phyloP scores from a whole-genome alignment of 495 filamentous ascomycete species.

The Neurospora sp. region DNA sequence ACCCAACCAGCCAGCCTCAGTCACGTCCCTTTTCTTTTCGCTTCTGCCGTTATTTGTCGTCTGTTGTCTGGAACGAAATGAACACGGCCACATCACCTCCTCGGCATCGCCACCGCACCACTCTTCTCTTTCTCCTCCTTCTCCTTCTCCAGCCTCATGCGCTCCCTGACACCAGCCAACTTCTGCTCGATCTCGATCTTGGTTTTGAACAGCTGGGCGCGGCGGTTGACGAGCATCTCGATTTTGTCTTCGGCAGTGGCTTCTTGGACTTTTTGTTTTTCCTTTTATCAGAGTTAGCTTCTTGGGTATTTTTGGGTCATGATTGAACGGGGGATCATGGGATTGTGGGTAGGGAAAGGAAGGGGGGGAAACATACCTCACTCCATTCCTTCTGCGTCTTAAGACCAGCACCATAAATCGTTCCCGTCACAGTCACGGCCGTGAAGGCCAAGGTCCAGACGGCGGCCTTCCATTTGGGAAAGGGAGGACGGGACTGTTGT shows the following conservation, averaged over 20 bases:
- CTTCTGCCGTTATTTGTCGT: neutral
- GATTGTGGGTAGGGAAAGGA: neutral
- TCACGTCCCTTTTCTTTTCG: neutral
- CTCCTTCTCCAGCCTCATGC: conserved; percentile 11
- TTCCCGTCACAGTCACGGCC: conserved; percentile 38
- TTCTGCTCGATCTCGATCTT: conserved; percentile 27
- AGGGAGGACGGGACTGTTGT: conserved; percentile 13
- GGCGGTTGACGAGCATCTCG: conserved; percentile 24
- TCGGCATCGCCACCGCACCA: neutral
- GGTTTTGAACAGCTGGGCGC: conserved; percentile 21
- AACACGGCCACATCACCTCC: neutral
- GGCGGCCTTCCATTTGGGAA: conserved; percentile 14
- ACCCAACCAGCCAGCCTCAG: neutral
- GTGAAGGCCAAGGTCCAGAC: conserved; percentile 40
- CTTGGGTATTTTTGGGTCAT: neutral
- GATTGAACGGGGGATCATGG: neutral
- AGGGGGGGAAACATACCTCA: conserved; percentile 11
- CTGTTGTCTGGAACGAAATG: neutral
- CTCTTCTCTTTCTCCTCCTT: neutral
- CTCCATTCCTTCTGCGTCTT: conserved; percentile 40
- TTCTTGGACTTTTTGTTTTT: conserved; percentile 23
- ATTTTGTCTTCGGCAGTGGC: conserved; percentile 26
- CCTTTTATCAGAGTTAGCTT: conserved; percentile 2
- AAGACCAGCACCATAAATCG: conserved; percentile 48
- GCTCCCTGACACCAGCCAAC: conserved; percentile 21